Conservation (phyloP, 345 rosid genomes). For the Orychophragmus violaceus region DNA sequence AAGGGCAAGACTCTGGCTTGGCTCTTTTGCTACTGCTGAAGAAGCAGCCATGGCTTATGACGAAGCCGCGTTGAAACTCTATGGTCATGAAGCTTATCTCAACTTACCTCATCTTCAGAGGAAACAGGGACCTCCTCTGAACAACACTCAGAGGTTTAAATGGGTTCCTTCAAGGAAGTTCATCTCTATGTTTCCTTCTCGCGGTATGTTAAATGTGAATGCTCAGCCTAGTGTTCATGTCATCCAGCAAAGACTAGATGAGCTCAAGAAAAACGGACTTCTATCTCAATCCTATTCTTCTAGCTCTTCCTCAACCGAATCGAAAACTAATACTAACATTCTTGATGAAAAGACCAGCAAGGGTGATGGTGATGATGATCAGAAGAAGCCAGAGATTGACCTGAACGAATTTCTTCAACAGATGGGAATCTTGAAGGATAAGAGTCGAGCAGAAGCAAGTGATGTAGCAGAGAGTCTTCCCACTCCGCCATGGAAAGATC, state of each 20-base stretch:
- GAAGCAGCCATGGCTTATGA: conserved; percentile 98
- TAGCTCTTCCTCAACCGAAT: conserved; percentile 40
- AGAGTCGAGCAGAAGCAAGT: conserved; percentile 28
- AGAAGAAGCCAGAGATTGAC: conserved; percentile 81
- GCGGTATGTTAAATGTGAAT: conserved; percentile 69
- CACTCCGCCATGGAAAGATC: conserved; percentile 30
- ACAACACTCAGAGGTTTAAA: conserved; percentile 39
- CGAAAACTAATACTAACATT: conserved; percentile 26
- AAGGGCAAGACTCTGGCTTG: conserved; percentile 80
- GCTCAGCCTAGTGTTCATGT: conserved; percentile 85
- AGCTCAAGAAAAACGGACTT: conserved; percentile 55
- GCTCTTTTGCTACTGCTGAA: conserved; percentile 84
- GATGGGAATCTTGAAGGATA: conserved; percentile 59
- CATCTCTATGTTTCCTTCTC: conserved; percentile 82
- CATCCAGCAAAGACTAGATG: conserved; percentile 84
- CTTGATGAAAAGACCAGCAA: conserved; percentile 21
- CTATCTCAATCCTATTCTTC: conserved; percentile 35
- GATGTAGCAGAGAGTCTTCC: conserved; percentile 21
- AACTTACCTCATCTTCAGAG: conserved; percentile 87
- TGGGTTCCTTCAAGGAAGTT: conserved; percentile 86
- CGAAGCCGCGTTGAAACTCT: conserved; percentile 66
- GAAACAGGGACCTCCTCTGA: neutral
- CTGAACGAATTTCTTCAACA: conserved; percentile 91
- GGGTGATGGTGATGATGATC: neutral
- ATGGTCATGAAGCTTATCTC: conserved; percentile 78